These are phyloP conservation scores for Colletotrichum sp. DNA, from an alignment of 2,329 filamentous ascomycete genomes.

Conservation along the genomic window DNA sequence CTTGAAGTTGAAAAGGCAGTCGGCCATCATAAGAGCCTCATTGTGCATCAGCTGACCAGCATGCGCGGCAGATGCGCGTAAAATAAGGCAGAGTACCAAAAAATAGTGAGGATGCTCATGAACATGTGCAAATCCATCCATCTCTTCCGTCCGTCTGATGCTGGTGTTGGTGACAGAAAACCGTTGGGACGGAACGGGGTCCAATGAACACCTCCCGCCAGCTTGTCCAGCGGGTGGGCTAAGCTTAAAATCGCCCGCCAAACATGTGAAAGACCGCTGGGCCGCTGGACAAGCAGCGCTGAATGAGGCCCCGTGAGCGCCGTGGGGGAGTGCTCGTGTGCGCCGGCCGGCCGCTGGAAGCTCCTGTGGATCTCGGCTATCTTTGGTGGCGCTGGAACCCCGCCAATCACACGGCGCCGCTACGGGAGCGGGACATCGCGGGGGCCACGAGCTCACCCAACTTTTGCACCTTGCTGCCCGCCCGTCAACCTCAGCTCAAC, in stretches of 20 bases:
- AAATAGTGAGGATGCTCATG: neutral
- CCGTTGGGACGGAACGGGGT: constrained; percentile 11
- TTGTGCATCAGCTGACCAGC: neutral
- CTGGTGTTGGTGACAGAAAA: neutral
- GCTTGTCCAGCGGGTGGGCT: neutral
- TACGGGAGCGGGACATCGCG: constrained; percentile 18
- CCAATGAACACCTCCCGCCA: neutral
- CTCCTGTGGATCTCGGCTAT: constrained; percentile 20
- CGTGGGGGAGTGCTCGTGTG: neutral
- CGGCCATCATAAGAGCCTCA: neutral
- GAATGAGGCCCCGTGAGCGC: constrained; percentile 2
- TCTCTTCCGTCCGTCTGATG: neutral
- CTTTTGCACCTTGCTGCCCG: neutral
- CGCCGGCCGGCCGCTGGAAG: constrained; percentile 16
- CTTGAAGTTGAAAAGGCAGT: neutral
- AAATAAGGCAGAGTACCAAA: neutral
- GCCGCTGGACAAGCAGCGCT: neutral
- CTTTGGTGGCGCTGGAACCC: constrained; percentile 18
- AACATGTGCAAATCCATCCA: constrained; percentile 5
- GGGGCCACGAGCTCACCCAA: neutral
- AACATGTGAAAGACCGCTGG: constrained; percentile 5
- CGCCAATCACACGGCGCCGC: constrained; percentile 19
- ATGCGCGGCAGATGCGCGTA: constrained; percentile 4
- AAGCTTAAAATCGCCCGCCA: neutral
- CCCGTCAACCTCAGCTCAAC: neutral